A percentile compares a stretch with the other conserved stretches of the same genome.
These are phyloP conservation scores for Boletellus deceptivus DNA, from an alignment of 1,284 basidiomycete species.

Conservation along the genomic window DNA sequence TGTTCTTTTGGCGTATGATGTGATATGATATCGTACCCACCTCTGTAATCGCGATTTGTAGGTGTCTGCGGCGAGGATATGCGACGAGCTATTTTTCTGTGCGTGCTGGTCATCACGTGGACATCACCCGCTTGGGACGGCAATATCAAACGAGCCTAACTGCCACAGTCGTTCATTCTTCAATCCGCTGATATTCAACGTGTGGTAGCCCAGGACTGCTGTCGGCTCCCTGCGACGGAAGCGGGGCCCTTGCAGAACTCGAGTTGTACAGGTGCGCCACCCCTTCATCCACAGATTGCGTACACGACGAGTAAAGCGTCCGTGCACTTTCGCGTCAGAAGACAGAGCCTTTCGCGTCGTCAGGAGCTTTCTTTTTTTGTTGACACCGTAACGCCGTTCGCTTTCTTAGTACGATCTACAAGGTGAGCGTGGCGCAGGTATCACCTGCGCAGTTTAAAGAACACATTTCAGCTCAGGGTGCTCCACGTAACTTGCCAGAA, in stretches of 20 bases:
- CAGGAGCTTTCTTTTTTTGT: not conserved
- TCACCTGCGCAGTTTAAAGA: not conserved
- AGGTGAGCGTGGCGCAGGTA: constrained; percentile 3
- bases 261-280: not conserved
- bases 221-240: not conserved
- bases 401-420: not conserved
- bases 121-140: not conserved
- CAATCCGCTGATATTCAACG: not conserved
- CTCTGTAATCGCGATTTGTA: no score
- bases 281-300: not conserved
- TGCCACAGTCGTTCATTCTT: not conserved
- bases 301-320: not conserved
- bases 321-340: not conserved
- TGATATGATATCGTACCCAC: no score
- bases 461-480: not conserved
- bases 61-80: no score
- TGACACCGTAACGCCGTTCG: not conserved
- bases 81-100: no score
- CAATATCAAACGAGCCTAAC: not conserved
- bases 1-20: no score
- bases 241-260: not conserved
- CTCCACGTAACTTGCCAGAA: not conserved
- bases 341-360: not conserved
- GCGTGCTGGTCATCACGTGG: no score
- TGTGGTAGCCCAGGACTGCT: not conserved